Evolutionary conservation across 305 asterid genomes (phyloP).

Genomic region (Solanum aculeatissimum): DNA sequence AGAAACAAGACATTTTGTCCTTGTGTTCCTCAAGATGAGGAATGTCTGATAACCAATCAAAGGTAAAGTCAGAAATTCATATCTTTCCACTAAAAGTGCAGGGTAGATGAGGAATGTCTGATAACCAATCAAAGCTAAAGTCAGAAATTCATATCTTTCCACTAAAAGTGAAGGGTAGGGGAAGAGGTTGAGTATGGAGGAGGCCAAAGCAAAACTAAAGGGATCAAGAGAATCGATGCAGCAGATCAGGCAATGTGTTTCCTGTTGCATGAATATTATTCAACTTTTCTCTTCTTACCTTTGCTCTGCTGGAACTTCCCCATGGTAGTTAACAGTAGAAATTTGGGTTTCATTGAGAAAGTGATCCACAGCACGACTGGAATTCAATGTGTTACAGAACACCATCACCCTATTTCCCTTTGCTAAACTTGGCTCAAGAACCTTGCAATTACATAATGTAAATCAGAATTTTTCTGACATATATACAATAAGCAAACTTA

Average conservation of each 20-base stretch:
- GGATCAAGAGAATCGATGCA: not conserved
- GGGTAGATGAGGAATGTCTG: too few species aligned
- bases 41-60: not conserved
- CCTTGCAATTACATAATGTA: slow-evolving; percentile 33
- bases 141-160: not conserved
- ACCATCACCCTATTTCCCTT: slow-evolving; percentile 98
- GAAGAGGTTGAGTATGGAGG: not conserved
- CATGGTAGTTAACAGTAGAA: slow-evolving; percentile 93
- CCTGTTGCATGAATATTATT: not conserved
- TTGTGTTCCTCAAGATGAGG: not conserved
- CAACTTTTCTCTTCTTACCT: slow-evolving; percentile 36
- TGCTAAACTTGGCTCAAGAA: slow-evolving; percentile 96
- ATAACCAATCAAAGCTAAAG: not conserved
- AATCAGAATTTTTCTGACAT: not conserved
- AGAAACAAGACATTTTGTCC: not conserved
- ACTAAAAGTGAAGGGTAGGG: not conserved
- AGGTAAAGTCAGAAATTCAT: not conserved
- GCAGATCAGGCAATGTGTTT: not conserved
- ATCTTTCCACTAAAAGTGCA: not conserved
- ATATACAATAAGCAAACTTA: not conserved
- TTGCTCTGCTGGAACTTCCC: slow-evolving; percentile 96
- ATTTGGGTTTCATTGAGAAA: slow-evolving; percentile 76
- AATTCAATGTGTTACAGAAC: slow-evolving; percentile 90
- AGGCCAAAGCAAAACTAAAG: not conserved
- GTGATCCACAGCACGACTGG: slow-evolving; percentile 98